These are phyloP conservation scores for Inga leiocalycina DNA, from an alignment of 306 rosid genomes.

Conservation along the genomic window DNA sequence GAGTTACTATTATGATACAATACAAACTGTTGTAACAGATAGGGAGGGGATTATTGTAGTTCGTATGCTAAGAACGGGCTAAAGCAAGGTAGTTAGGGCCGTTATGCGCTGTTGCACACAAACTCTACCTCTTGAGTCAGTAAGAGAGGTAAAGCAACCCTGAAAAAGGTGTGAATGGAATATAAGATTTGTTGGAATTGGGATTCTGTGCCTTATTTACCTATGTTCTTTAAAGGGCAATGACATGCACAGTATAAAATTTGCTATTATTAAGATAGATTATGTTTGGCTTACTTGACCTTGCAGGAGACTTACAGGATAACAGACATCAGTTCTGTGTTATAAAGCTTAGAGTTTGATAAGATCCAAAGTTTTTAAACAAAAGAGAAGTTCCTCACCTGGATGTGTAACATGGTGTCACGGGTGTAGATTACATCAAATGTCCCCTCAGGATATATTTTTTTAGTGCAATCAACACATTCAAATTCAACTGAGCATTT, in stretches of 20 bases:
- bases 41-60: not conserved
- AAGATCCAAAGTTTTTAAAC: slow-evolving; percentile 7
- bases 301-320: not conserved
- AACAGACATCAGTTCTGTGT: slow-evolving; percentile 3
- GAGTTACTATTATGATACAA: not conserved
- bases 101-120: not conserved
- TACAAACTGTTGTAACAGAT: slow-evolving; percentile 6
- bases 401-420: slow-evolving; percentile 83
- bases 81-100: not conserved
- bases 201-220: not conserved
- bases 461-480: slow-evolving; percentile 86
- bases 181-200: not conserved
- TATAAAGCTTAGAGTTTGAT: slow-evolving; percentile 7
- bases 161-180: not conserved
- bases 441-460: slow-evolving; percentile 62
- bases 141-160: not conserved
- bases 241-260: not conserved
- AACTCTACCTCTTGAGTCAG: not conserved
- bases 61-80: not conserved
- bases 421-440: slow-evolving; percentile 89
- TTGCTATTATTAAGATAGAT: not conserved
- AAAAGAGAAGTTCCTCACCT: slow-evolving; percentile 49
- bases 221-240: not conserved
- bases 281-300: not conserved
- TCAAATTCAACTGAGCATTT: slow-evolving; percentile 80